These are phyloP conservation scores for Melampsora americana DNA, from an alignment of 1,284 basidiomycete genomes.

Conservation along the genomic window DNA sequence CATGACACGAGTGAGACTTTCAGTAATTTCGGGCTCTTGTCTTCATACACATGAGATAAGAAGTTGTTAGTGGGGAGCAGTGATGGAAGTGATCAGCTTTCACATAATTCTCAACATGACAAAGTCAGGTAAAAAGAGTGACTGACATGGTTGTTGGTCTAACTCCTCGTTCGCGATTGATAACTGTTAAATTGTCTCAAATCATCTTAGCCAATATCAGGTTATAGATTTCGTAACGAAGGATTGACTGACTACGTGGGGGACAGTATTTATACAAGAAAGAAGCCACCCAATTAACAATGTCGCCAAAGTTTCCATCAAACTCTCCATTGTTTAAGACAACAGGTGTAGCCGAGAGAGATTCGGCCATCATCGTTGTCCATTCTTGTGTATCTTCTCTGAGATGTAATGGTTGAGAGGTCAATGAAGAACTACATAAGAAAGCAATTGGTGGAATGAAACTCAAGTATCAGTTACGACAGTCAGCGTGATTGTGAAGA, in stretches of 20 bases:
- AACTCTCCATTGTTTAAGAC: conserved; percentile 26
- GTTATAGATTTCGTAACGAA: no score
- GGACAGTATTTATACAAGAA: conserved; percentile 13
- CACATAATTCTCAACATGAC: no score
- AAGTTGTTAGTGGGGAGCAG: no score
- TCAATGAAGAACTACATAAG: background rate
- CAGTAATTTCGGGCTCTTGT: conserved; percentile 26
- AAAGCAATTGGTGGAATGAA: background rate
- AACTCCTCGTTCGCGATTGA: no score
- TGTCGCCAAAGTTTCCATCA: conserved; percentile 35
- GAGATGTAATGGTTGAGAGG: conserved; percentile 21
- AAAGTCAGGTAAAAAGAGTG: no score
- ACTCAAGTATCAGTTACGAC: background rate
- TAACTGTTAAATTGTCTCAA: no score
- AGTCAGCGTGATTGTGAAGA: background rate
- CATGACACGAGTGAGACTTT: conserved; percentile 25
- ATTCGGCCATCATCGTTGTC: conserved; percentile 30
- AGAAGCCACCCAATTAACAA: conserved; percentile 30
- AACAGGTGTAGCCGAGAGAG: conserved; percentile 20
- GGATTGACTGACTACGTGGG: no score
- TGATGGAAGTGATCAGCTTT: no score
- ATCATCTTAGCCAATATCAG: no score
- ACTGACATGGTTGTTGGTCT: no score
- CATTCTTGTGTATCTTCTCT: conserved; percentile 27
- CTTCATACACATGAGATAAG: background rate